These are phyloP conservation scores for Podaxis rugospora DNA, from an alignment of 768 basidiomycete genomes.

Conservation along the genomic window DNA sequence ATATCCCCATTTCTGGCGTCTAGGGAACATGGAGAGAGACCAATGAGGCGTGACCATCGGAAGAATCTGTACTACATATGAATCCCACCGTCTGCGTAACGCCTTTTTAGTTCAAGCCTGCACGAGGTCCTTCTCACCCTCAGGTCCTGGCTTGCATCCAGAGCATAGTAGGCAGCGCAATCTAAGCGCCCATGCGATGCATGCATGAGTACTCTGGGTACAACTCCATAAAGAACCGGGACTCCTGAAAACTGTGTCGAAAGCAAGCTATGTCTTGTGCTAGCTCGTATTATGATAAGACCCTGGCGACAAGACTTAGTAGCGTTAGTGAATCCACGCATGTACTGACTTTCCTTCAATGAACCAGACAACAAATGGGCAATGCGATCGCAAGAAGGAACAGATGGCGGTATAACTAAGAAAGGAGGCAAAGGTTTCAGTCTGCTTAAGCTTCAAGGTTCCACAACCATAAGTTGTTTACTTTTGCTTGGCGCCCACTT, in stretches of 20 bases:
- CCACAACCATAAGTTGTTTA: background rate
- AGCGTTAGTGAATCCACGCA: background rate
- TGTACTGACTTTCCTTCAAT: background rate
- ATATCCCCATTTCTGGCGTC: background rate
- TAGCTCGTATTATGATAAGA: background rate
- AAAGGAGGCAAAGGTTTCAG: background rate
- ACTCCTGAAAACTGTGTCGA: background rate
- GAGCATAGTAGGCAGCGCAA: background rate
- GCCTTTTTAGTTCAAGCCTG: background rate
- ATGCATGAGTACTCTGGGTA: background rate
- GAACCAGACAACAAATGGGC: background rate
- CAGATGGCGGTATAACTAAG: background rate
- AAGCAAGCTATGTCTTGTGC: background rate
- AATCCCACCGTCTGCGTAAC: background rate
- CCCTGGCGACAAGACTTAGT: background rate
- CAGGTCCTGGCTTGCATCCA: background rate
- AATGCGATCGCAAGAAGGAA: background rate
- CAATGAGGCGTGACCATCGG: constrained; percentile 2
- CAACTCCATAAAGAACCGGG: background rate
- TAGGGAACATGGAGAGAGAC: constrained; percentile 5
- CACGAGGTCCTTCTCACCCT: background rate
- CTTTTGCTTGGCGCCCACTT: background rate
- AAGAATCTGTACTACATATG: background rate
- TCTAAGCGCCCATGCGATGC: background rate
- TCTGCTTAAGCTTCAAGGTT: background rate